phyloP scores from a whole-genome alignment of 2,329 filamentous ascomycete genomes.

The Fusarium sp. region DNA sequence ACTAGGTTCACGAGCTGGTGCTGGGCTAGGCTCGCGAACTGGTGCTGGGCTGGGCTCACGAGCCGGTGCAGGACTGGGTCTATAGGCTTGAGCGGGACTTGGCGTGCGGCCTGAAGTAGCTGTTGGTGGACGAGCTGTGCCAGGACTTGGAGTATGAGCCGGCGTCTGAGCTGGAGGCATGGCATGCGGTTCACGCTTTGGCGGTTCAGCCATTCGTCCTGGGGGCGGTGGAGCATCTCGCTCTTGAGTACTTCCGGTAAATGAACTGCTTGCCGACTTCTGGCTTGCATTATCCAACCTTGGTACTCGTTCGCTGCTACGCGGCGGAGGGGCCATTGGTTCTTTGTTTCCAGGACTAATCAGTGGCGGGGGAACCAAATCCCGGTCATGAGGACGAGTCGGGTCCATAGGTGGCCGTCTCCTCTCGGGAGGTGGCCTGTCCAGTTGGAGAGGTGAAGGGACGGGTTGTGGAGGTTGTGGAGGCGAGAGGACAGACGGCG shows the following conservation, averaged over 20 bases:
- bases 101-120: conserved; percentile 1
- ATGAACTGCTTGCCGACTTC: conserved; percentile 38
- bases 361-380: conserved; percentile 68
- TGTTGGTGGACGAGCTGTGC: conserved; percentile 1
- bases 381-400: conserved; percentile 63
- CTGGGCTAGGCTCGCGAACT: conserved; percentile 14
- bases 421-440: conserved; percentile 68
- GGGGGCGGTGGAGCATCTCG: conserved; percentile 44
- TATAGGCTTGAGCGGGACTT: conserved; percentile 1
- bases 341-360: conserved; percentile 63
- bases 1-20: not conserved
- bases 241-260: conserved; percentile 50
- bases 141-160: not conserved
- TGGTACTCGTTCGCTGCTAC: conserved; percentile 62
- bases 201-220: conserved; percentile 34
- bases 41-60: conserved; percentile 15
- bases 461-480: conserved; percentile 44
- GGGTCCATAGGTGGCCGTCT: conserved; percentile 75
- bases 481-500: conserved; percentile 30
- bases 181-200: conserved; percentile 31
- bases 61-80: conserved; percentile 2
- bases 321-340: conserved; percentile 59
- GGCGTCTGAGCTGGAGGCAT: conserved; percentile 17
- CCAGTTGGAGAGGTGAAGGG: conserved; percentile 44
- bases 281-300: conserved; percentile 57